Percentiles rank a stretch among this genome's conserved stretches.
phyloP scores from a whole-genome alignment of 1,139 yeast genomes.

The Tardiomyces blankii region DNA sequence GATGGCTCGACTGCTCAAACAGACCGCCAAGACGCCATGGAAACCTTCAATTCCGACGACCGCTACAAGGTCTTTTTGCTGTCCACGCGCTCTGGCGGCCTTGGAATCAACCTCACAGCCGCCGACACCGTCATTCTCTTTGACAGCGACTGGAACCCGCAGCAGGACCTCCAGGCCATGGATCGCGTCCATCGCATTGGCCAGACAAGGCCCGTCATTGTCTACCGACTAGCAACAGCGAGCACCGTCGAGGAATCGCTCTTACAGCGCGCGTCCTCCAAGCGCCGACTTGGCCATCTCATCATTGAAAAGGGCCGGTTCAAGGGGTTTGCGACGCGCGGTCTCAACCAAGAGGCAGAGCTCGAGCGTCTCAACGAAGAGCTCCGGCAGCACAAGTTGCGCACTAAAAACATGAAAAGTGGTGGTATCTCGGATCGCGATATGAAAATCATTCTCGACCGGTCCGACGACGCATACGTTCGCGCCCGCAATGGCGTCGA shows the following conservation, averaged over 20 bases:
- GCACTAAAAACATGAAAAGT: constrained; percentile 6
- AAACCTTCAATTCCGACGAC: constrained; percentile 33
- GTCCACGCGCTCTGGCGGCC: constrained; percentile 90
- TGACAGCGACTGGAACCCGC: constrained; percentile 97
- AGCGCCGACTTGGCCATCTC: constrained; percentile 67
- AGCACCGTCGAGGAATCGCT: constrained; percentile 79
- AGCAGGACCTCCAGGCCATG: constrained; percentile 91
- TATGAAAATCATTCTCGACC: constrained; percentile 42
- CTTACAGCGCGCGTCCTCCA: constrained; percentile 64
- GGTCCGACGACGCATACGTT: constrained; percentile 38
- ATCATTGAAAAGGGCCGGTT: constrained; percentile 82
- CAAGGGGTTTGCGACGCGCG: constrained; percentile 33
- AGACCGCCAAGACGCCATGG: constrained; percentile 55
- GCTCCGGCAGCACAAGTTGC: constrained; percentile 8
- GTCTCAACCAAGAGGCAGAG: constrained; percentile 18
- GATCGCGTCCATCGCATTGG: constrained; percentile 94
- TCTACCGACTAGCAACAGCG: constrained; percentile 63
- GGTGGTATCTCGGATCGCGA: constrained; percentile 32
- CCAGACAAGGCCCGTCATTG: constrained; percentile 70
- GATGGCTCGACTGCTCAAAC: constrained; percentile 66
- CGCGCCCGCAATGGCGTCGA: constrained; percentile 8
- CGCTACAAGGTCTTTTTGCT: constrained; percentile 47
- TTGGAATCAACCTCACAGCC: constrained; percentile 74
- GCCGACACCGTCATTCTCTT: constrained; percentile 87
- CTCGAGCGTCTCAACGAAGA: constrained; percentile 17